A percentile compares a stretch with the other conserved stretches of the same genome.
Evolutionary conservation across 1,284 basidiomycete species (phyloP).

Genomic region (Trametes polyzona): DNA sequence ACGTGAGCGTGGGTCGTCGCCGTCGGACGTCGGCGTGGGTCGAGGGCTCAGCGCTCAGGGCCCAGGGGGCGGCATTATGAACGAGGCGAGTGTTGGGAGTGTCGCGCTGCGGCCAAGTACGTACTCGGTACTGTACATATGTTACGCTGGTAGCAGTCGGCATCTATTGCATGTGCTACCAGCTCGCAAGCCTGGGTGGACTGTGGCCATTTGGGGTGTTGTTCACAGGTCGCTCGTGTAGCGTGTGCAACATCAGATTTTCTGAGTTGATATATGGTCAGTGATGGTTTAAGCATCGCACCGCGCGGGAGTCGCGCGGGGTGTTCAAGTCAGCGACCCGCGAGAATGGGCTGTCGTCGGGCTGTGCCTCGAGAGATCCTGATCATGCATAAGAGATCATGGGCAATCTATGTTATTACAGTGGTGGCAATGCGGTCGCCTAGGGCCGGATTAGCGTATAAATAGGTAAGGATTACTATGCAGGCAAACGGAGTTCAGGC

Average conservation of each 20-base stretch:
- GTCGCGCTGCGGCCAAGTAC: background rate
- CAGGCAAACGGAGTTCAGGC: background rate
- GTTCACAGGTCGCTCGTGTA: background rate
- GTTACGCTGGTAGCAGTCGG: background rate
- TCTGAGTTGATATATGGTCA: background rate
- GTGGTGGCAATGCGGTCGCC: conserved; percentile 8
- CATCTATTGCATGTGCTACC: background rate
- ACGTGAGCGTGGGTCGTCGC: conserved; percentile 14
- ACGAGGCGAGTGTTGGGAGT: too few species aligned
- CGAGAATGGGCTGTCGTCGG: background rate
- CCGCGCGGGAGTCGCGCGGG: too few species aligned
- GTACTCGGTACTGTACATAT: background rate
- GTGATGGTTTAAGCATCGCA: background rate
- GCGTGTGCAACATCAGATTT: background rate
- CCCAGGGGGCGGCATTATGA: too few species aligned
- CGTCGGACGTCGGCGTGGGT: too few species aligned
- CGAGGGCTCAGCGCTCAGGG: too few species aligned
- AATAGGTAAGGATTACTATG: background rate
- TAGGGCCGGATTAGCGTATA: background rate
- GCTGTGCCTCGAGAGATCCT: conserved; percentile 3
- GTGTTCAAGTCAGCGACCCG: too few species aligned
- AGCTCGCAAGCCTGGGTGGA: too few species aligned
- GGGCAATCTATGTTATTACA: background rate
- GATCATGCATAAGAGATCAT: too few species aligned
- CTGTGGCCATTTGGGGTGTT: background rate